Percentiles rank a stretch among this genome's conserved stretches.
phyloP scores from a whole-genome alignment of 306 rosid species.

The Ormosia semicastrata region DNA sequence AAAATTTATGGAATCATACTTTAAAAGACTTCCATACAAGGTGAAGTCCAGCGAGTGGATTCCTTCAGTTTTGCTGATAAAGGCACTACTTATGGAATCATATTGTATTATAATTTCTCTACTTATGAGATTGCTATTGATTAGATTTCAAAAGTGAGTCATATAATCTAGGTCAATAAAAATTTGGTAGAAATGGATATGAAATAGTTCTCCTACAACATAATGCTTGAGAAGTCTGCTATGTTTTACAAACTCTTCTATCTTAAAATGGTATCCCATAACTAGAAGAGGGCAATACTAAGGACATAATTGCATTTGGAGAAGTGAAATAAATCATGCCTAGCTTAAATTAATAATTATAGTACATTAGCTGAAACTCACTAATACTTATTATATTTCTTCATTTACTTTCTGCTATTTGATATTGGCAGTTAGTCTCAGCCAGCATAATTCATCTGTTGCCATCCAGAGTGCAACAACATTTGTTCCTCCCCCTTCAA shows the following conservation, averaged over 20 bases:
- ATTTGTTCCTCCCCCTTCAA: constrained; percentile 84
- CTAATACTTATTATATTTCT: neutral
- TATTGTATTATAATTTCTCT: too few relatives aligned
- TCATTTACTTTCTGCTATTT: constrained; percentile 12
- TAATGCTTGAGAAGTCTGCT: neutral
- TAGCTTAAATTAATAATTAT: neutral
- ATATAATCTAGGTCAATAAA: neutral
- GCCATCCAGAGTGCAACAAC: constrained; percentile 72
- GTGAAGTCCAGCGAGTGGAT: neutral
- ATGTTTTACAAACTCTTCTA: neutral
- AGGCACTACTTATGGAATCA: neutral
- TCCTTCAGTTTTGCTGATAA: neutral
- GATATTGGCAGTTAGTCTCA: constrained; percentile 64
- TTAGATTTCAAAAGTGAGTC: neutral
- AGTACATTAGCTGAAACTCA: neutral
- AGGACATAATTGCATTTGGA: constrained; percentile 14
- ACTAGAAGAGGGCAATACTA: neutral
- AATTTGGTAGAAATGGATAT: neutral
- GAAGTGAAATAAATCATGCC: neutral
- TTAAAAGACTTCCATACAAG: neutral
- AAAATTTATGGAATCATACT: neutral
- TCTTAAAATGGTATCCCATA: neutral
- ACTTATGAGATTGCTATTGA: neutral
- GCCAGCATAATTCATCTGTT: constrained; percentile 77
- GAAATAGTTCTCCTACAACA: neutral